Evolutionary conservation across 768 basidiomycete genomes (phyloP), one percentile per base, ranked within the genome.

Genomic region (Pulveroboletus frians): DNA sequence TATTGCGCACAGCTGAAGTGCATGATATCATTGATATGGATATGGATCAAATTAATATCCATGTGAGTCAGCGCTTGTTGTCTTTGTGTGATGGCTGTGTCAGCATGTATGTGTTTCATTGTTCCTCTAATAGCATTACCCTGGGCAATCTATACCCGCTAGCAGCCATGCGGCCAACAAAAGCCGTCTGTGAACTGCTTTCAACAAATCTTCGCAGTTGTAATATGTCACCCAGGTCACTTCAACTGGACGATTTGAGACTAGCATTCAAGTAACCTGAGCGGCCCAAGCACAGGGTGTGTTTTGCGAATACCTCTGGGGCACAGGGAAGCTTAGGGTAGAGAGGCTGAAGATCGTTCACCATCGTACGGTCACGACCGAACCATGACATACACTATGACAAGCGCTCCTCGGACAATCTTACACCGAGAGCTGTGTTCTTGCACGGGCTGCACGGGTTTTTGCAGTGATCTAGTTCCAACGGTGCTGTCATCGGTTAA

Each of bases 221-320:
- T 82, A 26, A 26, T 26, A 79, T 1, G 66, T 63, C 5, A 82
- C 76, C 40, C 69, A 73, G 7, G 50, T 54, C 47, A 85, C 83
- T 43, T 88, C 84, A 89, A 82, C 54, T 89, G 81, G 8, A 75
- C 61, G 21, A 95, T 77, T 61, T 95, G 91, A 23, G 85, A 80
- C 94, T 96, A 96, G 53, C 88, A 84, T 68, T 99, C 96, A 50
- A 89, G 71, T 18, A 93, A 69, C 26, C 97, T 71, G 14, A 98
- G 74, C 2, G 95, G 93, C 62, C 90, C 83, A 63, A 95, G 92
- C 39, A 85, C 74, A 17, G 70, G 70, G 37, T 78, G 49, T 84
- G 78, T 43, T 79, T 76, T 2, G 58, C 49, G 65, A 96, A 98
- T 9, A 63, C 70, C 45, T 82, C 77, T 1, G 88, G 88, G 7